Conservation (phyloP, 257 asterid species). For the Petunia secreta region DNA sequence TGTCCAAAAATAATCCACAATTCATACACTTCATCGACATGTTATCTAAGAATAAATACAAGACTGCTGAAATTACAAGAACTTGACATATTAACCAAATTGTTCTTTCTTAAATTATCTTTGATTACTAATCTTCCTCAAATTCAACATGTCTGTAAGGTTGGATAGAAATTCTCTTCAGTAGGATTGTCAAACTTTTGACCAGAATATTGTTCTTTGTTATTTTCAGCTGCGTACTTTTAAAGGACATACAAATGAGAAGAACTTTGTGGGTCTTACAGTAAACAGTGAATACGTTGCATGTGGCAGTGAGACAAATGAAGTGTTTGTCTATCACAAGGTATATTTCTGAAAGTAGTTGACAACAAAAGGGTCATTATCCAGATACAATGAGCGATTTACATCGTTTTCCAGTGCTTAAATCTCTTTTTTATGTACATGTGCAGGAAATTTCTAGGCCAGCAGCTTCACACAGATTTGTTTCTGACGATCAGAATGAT, state of each 20-base stretch:
- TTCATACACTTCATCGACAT: too few species aligned
- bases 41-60: too few species aligned
- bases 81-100: too few species aligned
- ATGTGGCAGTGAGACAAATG: constrained; percentile 92
- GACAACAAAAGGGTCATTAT: background rate
- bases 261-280: constrained; percentile 79
- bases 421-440: background rate
- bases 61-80: too few species aligned
- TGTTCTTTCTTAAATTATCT: too few species aligned
- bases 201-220: constrained; percentile 17
- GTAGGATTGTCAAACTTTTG: background rate
- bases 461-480: constrained; percentile 73
- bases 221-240: constrained; percentile 66
- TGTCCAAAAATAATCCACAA: too few species aligned
- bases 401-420: background rate
- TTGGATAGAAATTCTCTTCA: background rate
- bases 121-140: too few species aligned
- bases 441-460: constrained; percentile 79
- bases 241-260: constrained; percentile 81
- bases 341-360: constrained; percentile 36
- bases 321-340: constrained; percentile 83
- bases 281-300: constrained; percentile 76
- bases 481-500: constrained; percentile 58
- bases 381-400: background rate
- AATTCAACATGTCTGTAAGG: background rate